Evolutionary conservation across 495 filamentous ascomycete genomes (phyloP).

Genomic region (Sordaria brevicollis): DNA sequence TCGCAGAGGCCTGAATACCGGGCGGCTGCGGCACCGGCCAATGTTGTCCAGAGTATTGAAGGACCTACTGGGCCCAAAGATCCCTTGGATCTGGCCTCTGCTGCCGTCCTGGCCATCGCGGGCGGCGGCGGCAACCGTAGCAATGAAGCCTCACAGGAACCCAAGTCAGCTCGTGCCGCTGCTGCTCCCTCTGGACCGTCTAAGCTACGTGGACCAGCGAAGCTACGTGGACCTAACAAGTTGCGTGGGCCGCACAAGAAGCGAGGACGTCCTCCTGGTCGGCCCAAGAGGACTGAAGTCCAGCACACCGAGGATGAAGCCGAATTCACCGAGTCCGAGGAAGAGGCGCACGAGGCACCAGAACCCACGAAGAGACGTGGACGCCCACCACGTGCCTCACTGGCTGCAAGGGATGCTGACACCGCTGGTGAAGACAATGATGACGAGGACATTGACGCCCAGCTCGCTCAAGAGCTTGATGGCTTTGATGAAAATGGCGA

Average conservation of each 20-base stretch:
- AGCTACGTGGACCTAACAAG: not conserved
- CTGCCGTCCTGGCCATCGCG: constrained; percentile 13
- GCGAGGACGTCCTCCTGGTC: constrained; percentile 13
- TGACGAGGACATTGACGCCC: constrained; percentile 12
- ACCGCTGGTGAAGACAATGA: not conserved
- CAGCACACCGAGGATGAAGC: not conserved
- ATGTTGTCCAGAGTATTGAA: not conserved
- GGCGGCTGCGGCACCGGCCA: constrained; percentile 6
- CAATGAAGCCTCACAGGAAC: not conserved
- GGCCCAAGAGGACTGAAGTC: constrained; percentile 14
- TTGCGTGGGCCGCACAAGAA: constrained; percentile 6
- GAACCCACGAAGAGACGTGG: constrained; percentile 5
- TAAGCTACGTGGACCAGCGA: not conserved
- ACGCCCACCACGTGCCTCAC: constrained; percentile 10
- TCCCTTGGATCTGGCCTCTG: constrained; percentile 30
- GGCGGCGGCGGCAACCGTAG: not conserved
- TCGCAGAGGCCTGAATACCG: constrained; percentile 9
- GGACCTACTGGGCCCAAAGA: constrained; percentile 9
- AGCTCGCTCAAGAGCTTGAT: constrained; percentile 15
- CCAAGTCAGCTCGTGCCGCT: not conserved
- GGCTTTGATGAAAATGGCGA: constrained; percentile 21
- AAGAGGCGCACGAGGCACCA: not conserved
- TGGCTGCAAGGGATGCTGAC: not conserved
- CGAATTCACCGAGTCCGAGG: not conserved
- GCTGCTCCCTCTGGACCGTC: not conserved